phyloP scores from a whole-genome alignment of 1,284 basidiomycete species.

The Ustilago vetiveriae region DNA sequence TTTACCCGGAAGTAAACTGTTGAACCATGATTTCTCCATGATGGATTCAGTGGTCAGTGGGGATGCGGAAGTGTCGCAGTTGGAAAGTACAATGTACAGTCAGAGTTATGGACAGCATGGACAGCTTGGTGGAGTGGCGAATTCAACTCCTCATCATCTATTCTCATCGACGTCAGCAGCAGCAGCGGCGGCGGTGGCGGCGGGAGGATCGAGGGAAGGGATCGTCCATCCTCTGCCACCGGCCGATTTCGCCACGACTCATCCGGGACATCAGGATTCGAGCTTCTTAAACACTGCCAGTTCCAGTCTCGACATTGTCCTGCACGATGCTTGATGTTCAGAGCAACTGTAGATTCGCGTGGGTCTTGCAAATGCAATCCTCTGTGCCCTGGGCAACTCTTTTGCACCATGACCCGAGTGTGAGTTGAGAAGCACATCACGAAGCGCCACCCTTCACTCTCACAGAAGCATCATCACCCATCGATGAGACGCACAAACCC shows the following conservation, averaged over 20 bases:
- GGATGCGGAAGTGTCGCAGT: no score
- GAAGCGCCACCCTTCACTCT: no score
- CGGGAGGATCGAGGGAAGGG: constrained; percentile 2
- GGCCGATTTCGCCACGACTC: constrained; percentile 24
- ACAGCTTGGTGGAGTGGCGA: background rate
- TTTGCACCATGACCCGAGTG: no score
- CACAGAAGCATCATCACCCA: no score
- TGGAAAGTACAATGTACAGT: no score
- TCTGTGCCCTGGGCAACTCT: no score
- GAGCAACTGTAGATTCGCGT: no score
- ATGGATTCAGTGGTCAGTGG: background rate
- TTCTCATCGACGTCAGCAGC: background rate
- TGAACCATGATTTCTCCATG: constrained; percentile 9
- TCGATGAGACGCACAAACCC: no score
- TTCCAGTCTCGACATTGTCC: constrained; percentile 10
- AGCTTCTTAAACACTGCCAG: constrained; percentile 18
- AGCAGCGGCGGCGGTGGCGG: background rate
- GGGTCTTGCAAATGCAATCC: no score
- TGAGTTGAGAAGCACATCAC: no score
- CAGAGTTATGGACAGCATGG: background rate
- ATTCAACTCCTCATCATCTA: background rate
- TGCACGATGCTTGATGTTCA: constrained; percentile 25
- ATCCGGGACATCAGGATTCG: constrained; percentile 9
- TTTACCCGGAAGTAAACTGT: constrained; percentile 29
- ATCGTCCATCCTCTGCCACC: no score